These are phyloP conservation scores for Phytophthora pini DNA, from an alignment of 352 stramenopile species.

Conservation along the genomic window DNA sequence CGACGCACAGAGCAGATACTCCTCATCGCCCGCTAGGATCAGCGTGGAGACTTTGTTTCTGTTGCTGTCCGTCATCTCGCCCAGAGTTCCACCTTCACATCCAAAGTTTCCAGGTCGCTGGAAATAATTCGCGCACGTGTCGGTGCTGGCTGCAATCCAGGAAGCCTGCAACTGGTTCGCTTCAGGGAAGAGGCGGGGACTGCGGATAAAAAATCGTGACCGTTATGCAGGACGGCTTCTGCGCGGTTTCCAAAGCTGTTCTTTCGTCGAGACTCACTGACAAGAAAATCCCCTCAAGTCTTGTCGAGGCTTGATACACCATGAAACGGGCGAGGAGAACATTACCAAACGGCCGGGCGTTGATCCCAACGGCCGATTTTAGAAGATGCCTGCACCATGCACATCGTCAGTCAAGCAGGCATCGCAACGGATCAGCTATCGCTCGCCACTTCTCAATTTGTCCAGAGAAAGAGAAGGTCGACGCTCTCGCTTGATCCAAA, in stretches of 20 bases:
- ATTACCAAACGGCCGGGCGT: conserved; percentile 22
- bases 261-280: conserved; percentile 3
- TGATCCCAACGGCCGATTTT: conserved; percentile 26
- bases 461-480: conserved; percentile 8
- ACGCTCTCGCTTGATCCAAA: conserved; percentile 15
- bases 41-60: conserved; percentile 24
- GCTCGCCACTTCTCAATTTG: conserved; percentile 32
- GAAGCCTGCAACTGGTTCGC: conserved; percentile 13
- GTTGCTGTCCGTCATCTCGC: conserved; percentile 5
- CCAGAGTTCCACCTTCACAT: neutral
- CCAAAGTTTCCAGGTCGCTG: conserved; percentile 15
- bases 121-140: conserved; percentile 24
- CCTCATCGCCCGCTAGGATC: conserved; percentile 24
- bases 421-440: conserved; percentile 13
- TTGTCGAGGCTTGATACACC: conserved; percentile 9
- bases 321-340: conserved; percentile 28
- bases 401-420: neutral
- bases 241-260: conserved; percentile 24
- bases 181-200: conserved; percentile 17
- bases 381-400: conserved; percentile 19
- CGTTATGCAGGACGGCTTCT: conserved; percentile 26
- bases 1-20: conserved; percentile 23
- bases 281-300: neutral
- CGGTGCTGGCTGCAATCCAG: neutral
- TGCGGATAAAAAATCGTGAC: conserved; percentile 22